These are phyloP conservation scores for Tolypocladium sp. DNA, from an alignment of 2,329 filamentous ascomycete species.

Conservation along the genomic window DNA sequence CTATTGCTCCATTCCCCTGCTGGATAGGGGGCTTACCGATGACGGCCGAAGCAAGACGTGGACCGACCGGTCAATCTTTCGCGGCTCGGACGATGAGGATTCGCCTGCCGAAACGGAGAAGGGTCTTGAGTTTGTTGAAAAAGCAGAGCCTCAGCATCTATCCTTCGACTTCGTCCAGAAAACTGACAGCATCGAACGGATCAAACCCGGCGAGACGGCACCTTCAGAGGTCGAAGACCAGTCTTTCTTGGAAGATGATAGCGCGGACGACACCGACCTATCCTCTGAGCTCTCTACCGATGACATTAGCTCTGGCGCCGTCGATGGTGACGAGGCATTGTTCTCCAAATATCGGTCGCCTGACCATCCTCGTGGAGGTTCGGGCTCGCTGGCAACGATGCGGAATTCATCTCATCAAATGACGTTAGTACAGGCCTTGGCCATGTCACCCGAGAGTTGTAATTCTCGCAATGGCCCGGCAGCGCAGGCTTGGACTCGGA, in stretches of 20 bases:
- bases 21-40: slow-evolving; percentile 57
- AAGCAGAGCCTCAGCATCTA: slow-evolving; percentile 22
- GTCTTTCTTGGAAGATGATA: slow-evolving; percentile 42
- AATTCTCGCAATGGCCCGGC: background rate
- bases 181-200: slow-evolving; percentile 41
- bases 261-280: slow-evolving; percentile 45
- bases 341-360: slow-evolving; percentile 16
- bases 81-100: slow-evolving; percentile 33
- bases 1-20: slow-evolving; percentile 66
- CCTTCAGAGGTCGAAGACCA: slow-evolving; percentile 21
- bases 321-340: slow-evolving; percentile 21
- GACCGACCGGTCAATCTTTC: slow-evolving; percentile 46
- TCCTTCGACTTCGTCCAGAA: slow-evolving; percentile 48
- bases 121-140: slow-evolving; percentile 1
- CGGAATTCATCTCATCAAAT: slow-evolving; percentile 35
- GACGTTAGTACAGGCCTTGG: slow-evolving; percentile 37
- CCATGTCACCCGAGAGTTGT: slow-evolving; percentile 4
- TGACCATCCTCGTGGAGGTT: slow-evolving; percentile 17
- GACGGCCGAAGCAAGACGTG: slow-evolving; percentile 39
- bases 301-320: slow-evolving; percentile 33
- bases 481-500: slow-evolving; percentile 3
- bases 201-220: slow-evolving; percentile 24
- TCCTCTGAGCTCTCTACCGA: slow-evolving; percentile 55
- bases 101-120: slow-evolving; percentile 13
- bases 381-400: slow-evolving; percentile 7